Base-by-base conservation (phyloP, 176 grass and related monocot genomes). In the Aegilops speltoides region DNA sequence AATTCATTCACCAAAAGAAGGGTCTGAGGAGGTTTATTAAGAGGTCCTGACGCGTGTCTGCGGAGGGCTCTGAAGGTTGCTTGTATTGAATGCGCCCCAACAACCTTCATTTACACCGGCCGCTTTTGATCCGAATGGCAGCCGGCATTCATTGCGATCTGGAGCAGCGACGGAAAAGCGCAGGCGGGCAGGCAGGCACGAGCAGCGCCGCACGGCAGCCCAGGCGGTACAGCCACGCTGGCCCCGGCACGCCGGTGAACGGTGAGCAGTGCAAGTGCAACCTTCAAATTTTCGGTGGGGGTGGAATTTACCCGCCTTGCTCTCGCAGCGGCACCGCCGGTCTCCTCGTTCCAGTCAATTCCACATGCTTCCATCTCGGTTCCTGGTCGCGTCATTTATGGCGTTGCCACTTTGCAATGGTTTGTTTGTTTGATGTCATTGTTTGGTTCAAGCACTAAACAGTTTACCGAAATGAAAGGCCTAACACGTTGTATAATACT, bases 51-150 rank as follows among this genome's bases (percentile, higher is more conserved):
- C 40, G 29, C 33, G 24, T 68, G 69, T 82, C 86, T 74, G 60
- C 84, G 62, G 24, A 82, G 76, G 76, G 66, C 22, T 54, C 75
- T 77, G 84, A 89, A 89, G 87, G 92, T 83, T 89, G 84, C 77
- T 79, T 73, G 80, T 85, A 90, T 89, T 94, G 31, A 92, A 92
- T 92, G 83, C 48, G 64, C 29, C 48, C 13, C 76, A 94, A 86
- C 80, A 86, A 86, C 65, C 63, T 28, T 83, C 84, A 79, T 90
- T 83, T 77, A 64, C 69, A 10, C 15, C 19, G 70, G 41, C 73
- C 33, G 17, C 66, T 57, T 83, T 83, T 62, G 80, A 78, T 43
- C 41, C 25, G 72, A 88, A 20, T 65, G 80, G 64, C 25, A 68
- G 68, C 68, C 34, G 36, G 74, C 83, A 89, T 86, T 87, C 87